Evolutionary conservation across 2,329 filamentous ascomycete species (phyloP).

Genomic region (Arthrobotrys sphaeroides): DNA sequence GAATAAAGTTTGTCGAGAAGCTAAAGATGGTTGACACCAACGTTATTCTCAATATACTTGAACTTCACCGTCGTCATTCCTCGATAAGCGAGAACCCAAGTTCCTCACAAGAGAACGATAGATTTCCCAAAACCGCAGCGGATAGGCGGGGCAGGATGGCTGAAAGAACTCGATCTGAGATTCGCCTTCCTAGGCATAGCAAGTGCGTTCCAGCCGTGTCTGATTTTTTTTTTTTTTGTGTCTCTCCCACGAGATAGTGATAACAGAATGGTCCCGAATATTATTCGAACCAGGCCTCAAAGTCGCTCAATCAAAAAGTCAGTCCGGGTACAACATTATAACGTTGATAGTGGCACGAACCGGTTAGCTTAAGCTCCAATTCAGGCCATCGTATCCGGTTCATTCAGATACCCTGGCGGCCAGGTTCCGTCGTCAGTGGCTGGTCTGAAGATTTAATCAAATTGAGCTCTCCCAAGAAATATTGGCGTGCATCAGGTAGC

Average conservation of each 20-base stretch:
- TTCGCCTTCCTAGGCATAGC: slow-evolving; percentile 11
- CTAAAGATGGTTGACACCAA: slow-evolving; percentile 5
- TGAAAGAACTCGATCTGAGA: slow-evolving; percentile 40
- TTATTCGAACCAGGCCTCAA: slow-evolving; percentile 11
- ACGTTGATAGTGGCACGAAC: slow-evolving; percentile 19
- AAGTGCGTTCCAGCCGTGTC: no score
- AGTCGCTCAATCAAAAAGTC: slow-evolving; percentile 18
- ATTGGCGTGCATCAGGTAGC: slow-evolving; percentile 9
- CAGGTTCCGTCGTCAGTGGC: neutral
- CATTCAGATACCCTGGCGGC: neutral
- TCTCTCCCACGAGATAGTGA: slow-evolving; percentile 1
- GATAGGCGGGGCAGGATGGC: slow-evolving; percentile 53
- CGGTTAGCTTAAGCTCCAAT: neutral
- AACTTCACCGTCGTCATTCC: slow-evolving; percentile 23
- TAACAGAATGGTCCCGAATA: slow-evolving; percentile 4
- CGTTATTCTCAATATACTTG: slow-evolving; percentile 27
- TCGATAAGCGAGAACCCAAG: slow-evolving; percentile 7
- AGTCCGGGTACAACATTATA: slow-evolving; percentile 1
- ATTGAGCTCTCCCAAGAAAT: neutral
- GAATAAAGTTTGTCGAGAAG: no score
- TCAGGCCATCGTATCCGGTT: neutral
- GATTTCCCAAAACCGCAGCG: slow-evolving; percentile 21
- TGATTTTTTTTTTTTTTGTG: no score
- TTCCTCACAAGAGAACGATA: neutral
- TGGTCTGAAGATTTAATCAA: neutral